Base-by-base conservation (phyloP, 2,329 filamentous ascomycete species). In the Scedosporium dehoogii region DNA sequence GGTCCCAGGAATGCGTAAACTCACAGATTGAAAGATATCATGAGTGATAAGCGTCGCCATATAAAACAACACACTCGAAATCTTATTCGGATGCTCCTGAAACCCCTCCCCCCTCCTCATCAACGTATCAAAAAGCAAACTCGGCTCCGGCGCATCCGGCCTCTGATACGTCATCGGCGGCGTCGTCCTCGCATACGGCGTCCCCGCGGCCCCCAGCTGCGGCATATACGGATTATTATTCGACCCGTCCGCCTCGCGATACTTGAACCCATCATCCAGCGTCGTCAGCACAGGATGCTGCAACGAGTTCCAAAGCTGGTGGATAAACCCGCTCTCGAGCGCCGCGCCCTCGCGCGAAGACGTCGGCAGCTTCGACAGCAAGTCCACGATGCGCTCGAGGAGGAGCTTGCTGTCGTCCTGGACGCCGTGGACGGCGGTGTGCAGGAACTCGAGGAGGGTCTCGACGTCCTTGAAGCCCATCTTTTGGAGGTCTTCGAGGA, bases 41-140 rank as follows among this genome's bases (percentile, higher is more conserved):
- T 80, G 78, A 27, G 78, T 80, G 64, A 80, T 78, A 59, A 80
- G 75, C 1, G 76, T 76, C 1, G 77, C 78, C 38, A 78, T 72
- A 61, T 77, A 78, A 64, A 80, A 78, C 7, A 79, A 67, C 63
- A 77, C 71, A 41, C 72, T 76, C 1, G 77, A 79, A 58, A 80
- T 69, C 5, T 74, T 77, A 38, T 74, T 75, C 4, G 73, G 73
- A 63, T 79, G 64, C 25, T 64, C 59, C 65, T 65, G 59, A 41
- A 65, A 66, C 7, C 62, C 63, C 10, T 33, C 48, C 6, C 65
- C 65, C 23, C 66, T 61, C 9, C 65, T 58, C 18, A 67, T 63
- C 29, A 68, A 62, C 58, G 63, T 67, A 48, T 68, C 66, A 18
- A 68, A 68, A 21, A 68, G 42, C 38, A 67, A 61, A 21, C 63